Base-by-base conservation (phyloP, 129 eudicot species). In the Scalesia atractyloides region DNA sequence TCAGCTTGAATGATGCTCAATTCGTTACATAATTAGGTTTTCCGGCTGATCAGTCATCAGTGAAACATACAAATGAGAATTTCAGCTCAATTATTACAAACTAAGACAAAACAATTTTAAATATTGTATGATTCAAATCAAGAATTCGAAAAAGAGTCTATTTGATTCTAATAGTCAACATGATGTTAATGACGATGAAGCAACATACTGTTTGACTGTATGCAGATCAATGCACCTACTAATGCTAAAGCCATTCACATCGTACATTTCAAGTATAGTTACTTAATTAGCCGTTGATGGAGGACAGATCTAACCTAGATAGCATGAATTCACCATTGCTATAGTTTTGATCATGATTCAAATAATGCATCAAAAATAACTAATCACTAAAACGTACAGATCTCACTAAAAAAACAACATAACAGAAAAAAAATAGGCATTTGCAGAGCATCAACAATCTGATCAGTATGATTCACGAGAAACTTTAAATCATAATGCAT, bases 1-100 rank as follows among this genome's bases (percentile, higher is more conserved):
- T 57, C 64, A 58, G 64, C 37, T 58, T 4, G n/a, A n/a, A n/a
- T n/a, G n/a, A n/a, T 56, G 62, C 62, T 19, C n/a, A 50, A n/a
- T 50, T 50, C 56, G 20, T 50, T 50, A 50, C 56, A n/a, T 15
- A 50, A 4, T 15, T 50, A 50, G 54, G 52, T 47, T 11, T 47
- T 12, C 52, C 52, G 5, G 52, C 14, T 47, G 52, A 47, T 47
- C 16, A 47, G 5, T 47, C 26, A 22, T 22, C 26, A 22, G 26
- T 22, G 26, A 5, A 47, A 47, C 5, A 47, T 11, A 47, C 4
- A 47, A 47, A 47, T 47, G 52, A 13, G 16, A 47, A 12, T 47
- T n/a, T n/a, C n/a, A n/a, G n/a, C n/a, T n/a, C n/a, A n/a, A n/a
- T n/a, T n/a, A n/a, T n/a, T n/a, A n/a, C n/a, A n/a, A n/a, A n/a